phyloP scores from a whole-genome alignment of 202 grass and related monocot species.

The Miscanthus sacchariflorus region DNA sequence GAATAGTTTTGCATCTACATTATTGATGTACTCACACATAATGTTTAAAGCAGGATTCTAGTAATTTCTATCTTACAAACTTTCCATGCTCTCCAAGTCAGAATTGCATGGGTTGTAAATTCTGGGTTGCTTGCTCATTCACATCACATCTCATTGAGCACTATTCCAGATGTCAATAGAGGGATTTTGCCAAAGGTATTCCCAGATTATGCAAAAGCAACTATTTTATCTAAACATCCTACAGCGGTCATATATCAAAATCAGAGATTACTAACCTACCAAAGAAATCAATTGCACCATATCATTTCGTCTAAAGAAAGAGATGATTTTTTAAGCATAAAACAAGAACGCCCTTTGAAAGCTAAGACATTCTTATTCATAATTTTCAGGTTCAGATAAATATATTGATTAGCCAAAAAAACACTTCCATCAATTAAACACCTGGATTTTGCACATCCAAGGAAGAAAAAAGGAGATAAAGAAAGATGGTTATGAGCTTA shows the following conservation, averaged over 20 bases:
- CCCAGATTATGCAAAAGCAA: constrained; percentile 14
- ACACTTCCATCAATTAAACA: background rate
- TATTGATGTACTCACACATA: constrained; percentile 19
- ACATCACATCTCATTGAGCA: constrained; percentile 1
- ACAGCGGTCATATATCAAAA: constrained; percentile 9
- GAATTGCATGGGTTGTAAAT: background rate
- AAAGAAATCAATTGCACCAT: background rate
- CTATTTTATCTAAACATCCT: constrained; percentile 8
- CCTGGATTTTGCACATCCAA: constrained; percentile 25
- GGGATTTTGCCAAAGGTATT: background rate
- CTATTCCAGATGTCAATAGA: constrained; percentile 2
- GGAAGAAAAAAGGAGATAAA: background rate
- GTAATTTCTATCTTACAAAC: background rate
- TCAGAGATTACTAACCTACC: background rate
- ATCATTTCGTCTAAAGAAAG: background rate
- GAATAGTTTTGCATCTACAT: constrained; percentile 24
- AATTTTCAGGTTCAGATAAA: background rate
- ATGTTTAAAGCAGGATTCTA: constrained; percentile 1
- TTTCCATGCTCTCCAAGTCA: constrained; percentile 20
- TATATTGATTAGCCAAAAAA: constrained; percentile 19
- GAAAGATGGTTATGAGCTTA: constrained; percentile 48
- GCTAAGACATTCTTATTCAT: constrained; percentile 21
- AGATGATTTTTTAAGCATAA: constrained; percentile 14
- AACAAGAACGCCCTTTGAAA: background rate
- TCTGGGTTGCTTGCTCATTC: background rate